Conservation (phyloP, 2,329 filamentous ascomycete genomes). For the Xylariaceae sp. region DNA sequence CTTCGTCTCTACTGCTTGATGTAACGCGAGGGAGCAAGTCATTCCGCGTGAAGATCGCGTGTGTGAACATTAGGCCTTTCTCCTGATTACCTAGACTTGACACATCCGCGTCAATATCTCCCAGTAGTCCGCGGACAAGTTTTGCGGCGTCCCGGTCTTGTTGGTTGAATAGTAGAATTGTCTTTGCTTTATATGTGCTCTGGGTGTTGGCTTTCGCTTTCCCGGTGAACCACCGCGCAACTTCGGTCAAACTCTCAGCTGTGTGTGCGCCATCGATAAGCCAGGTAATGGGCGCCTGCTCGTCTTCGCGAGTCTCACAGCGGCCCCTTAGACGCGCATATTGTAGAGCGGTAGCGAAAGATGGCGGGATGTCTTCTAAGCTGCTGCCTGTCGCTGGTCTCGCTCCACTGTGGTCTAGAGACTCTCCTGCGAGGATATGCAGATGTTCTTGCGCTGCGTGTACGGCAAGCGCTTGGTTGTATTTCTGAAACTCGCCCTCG, state of each 20-base stretch:
- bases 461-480: conserved; percentile 64
- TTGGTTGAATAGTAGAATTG: conserved; percentile 87
- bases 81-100: not conserved
- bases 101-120: conserved; percentile 52
- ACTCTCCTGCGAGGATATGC: conserved; percentile 31
- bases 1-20: conserved; percentile 37
- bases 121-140: conserved; percentile 68
- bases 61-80: conserved; percentile 61
- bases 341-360: conserved; percentile 70
- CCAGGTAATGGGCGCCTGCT: conserved; percentile 66
- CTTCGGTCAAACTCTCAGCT: conserved; percentile 77
- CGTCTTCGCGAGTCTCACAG: conserved; percentile 67
- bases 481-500: conserved; percentile 59
- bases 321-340: conserved; percentile 74
- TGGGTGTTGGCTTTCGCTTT: conserved; percentile 36
- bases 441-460: conserved; percentile 65
- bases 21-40: conserved; percentile 42
- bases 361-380: conserved; percentile 49
- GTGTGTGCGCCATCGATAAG: conserved; percentile 90
- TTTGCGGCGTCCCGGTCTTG: conserved; percentile 78
- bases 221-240: conserved; percentile 76
- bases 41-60: conserved; percentile 84
- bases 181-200: conserved; percentile 32
- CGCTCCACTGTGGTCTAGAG: not conserved
- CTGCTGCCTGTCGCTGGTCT: conserved; percentile 16